Evolutionary conservation across 2,329 filamentous ascomycete genomes (phyloP).

Genomic region (Neopestalotiopsis rosae): DNA sequence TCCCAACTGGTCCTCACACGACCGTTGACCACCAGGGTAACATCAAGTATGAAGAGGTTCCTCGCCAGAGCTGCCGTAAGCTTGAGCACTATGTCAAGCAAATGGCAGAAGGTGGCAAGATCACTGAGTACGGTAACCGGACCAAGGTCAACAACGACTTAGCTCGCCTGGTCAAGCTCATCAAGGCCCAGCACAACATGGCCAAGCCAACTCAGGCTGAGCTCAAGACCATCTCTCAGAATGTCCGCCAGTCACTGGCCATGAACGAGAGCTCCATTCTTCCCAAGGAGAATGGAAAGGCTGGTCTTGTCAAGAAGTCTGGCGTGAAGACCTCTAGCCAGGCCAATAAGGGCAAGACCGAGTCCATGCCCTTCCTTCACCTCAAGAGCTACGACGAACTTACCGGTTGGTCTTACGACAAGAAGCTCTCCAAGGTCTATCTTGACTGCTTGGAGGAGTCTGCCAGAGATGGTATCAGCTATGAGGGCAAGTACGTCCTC

Average conservation of each 20-base stretch:
- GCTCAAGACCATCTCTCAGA: constrained; percentile 93
- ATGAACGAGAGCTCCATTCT: constrained; percentile 99
- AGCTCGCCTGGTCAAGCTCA: constrained; percentile 94
- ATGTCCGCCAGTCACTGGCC: constrained; percentile 89
- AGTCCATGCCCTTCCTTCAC: constrained; percentile 97
- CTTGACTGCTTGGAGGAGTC: constrained; percentile 90
- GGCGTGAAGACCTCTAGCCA: constrained; percentile 57
- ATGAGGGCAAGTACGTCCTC: constrained; percentile 92
- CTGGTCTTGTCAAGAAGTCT: constrained; percentile 54
- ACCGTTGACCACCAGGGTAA: constrained; percentile 92
- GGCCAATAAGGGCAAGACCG: constrained; percentile 83
- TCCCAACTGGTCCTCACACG: constrained; percentile 91
- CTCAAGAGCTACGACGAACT: constrained; percentile 91
- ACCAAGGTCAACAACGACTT: constrained; percentile 98
- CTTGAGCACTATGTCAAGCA: constrained; percentile 98
- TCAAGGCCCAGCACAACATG: constrained; percentile 97
- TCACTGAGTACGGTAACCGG: constrained; percentile 97
- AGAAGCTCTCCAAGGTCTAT: constrained; percentile 93
- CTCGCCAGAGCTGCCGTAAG: constrained; percentile 89
- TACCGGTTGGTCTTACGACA: constrained; percentile 99
- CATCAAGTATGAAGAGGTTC: constrained; percentile 87
- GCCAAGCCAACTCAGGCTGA: constrained; percentile 96
- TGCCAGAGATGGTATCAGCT: constrained; percentile 85
- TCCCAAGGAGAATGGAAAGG: constrained; percentile 80
- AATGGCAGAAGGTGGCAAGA: constrained; percentile 98